phyloP scores from a whole-genome alignment of 108 stramenopile species.

The Fragilaria crotonensis region DNA sequence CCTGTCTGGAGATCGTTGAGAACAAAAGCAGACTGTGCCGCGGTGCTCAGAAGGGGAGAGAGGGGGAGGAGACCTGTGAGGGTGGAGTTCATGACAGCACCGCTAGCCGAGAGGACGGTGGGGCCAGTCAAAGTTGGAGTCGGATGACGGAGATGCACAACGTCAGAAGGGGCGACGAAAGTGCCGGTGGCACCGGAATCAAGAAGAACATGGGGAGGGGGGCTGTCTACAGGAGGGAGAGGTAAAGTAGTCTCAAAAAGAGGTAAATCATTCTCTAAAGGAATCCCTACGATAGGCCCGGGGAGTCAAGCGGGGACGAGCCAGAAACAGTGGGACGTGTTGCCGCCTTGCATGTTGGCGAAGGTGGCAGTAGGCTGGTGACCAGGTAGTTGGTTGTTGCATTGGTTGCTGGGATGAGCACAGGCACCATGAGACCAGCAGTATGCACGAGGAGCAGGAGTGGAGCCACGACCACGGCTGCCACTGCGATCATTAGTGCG shows the following conservation, averaged over 20 bases:
- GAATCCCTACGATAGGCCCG: not conserved
- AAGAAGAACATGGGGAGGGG: too few relatives aligned
- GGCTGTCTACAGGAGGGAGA: not conserved
- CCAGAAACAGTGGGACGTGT: too few relatives aligned
- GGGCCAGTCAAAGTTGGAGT: too few relatives aligned
- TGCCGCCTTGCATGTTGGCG: not conserved
- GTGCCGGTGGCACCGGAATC: too few relatives aligned
- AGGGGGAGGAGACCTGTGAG: conserved; percentile 2
- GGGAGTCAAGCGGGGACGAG: not conserved
- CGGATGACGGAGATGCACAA: too few relatives aligned
- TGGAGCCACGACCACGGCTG: too few relatives aligned
- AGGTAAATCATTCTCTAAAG: not conserved
- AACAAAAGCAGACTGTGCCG: conserved; percentile 4
- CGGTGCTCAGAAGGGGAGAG: not conserved
- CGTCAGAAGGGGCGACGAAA: too few relatives aligned
- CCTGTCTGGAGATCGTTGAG: not conserved
- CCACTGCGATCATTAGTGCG: not conserved
- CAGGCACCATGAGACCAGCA: conserved; percentile 12
- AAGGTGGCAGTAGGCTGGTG: conserved; percentile 9
- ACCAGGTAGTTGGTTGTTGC: conserved; percentile 4
- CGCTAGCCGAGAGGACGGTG: too few relatives aligned
- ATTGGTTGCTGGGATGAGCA: conserved; percentile 9
- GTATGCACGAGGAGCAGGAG: too few relatives aligned
- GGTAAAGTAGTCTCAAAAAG: too few relatives aligned
- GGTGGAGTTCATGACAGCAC: conserved; percentile 10